These are phyloP conservation scores for Globisporangium uncinulatum DNA, from an alignment of 352 stramenopile genomes.

Conservation along the genomic window DNA sequence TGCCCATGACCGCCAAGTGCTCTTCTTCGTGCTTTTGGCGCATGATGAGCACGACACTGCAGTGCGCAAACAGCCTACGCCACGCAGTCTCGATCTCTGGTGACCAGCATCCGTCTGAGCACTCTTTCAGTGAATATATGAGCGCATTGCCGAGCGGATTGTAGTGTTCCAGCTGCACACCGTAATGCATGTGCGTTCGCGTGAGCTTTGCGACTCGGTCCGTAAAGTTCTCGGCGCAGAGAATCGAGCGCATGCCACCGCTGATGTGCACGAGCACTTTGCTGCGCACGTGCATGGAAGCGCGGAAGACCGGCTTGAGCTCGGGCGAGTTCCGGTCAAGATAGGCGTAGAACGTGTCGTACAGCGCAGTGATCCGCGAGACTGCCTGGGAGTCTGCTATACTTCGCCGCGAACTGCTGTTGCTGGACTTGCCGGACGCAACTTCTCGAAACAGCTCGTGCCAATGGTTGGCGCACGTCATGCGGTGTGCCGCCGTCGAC, in stretches of 20 bases:
- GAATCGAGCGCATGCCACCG: slow-evolving; percentile 33
- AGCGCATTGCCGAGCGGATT: slow-evolving; percentile 86
- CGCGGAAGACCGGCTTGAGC: slow-evolving; percentile 38
- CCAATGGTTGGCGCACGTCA: slow-evolving; percentile 30
- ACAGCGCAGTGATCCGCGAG: slow-evolving; percentile 27
- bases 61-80: slow-evolving; percentile 34
- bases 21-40: slow-evolving; percentile 18
- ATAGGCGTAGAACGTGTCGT: slow-evolving; percentile 44
- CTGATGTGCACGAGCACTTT: slow-evolving; percentile 88
- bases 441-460: slow-evolving; percentile 31
- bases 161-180: slow-evolving; percentile 85
- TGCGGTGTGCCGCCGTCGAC: slow-evolving; percentile 23
- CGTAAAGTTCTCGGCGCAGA: slow-evolving; percentile 42
- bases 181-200: slow-evolving; percentile 72
- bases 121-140: slow-evolving; percentile 65
- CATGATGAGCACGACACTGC: slow-evolving; percentile 27
- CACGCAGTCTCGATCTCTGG: slow-evolving; percentile 34
- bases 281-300: slow-evolving; percentile 54
- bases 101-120: slow-evolving; percentile 31
- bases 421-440: slow-evolving; percentile 3
- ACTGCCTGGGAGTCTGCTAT: slow-evolving; percentile 11
- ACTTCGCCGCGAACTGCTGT: slow-evolving; percentile 16
- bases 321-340: slow-evolving; percentile 36
- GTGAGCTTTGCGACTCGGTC: slow-evolving; percentile 61
- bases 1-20: background rate